Percentiles rank a stretch among this genome's conserved stretches.
Conservation (phyloP, 75 land plant species). For the Pinus taeda region DNA sequence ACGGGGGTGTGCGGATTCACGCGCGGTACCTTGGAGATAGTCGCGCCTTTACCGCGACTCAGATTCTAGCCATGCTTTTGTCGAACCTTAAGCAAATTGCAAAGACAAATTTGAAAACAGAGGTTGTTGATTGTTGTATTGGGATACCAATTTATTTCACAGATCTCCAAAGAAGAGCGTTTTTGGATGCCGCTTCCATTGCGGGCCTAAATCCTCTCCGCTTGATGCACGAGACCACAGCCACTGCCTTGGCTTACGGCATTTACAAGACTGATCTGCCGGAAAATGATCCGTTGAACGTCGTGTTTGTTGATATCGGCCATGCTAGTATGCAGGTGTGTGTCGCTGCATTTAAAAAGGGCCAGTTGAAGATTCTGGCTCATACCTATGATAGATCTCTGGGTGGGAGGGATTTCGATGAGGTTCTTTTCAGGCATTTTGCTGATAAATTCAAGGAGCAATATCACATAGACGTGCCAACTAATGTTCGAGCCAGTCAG, state of each 20-base stretch:
- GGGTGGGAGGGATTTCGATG: constrained; percentile 64
- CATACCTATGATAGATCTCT: constrained; percentile 45
- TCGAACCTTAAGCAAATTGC: constrained; percentile 46
- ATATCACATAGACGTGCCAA: constrained; percentile 47
- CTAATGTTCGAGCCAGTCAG: constrained; percentile 38
- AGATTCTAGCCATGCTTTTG: constrained; percentile 47
- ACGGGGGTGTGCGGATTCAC: constrained; percentile 35
- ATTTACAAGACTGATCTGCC: constrained; percentile 70
- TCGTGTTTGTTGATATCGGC: constrained; percentile 56
- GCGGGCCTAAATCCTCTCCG: constrained; percentile 44
- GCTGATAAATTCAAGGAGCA: constrained; percentile 39
- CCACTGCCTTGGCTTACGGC: constrained; percentile 57
- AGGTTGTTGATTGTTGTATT: constrained; percentile 55
- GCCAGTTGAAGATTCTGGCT: constrained; percentile 41
- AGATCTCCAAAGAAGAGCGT: constrained; percentile 50
- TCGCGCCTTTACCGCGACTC: constrained; percentile 37
- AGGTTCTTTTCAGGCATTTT: constrained; percentile 47
- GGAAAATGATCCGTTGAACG: constrained; percentile 50
- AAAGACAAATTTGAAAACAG: constrained; percentile 42
- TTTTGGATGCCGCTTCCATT: constrained; percentile 49
- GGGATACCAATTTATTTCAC: constrained; percentile 55
- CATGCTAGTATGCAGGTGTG: constrained; percentile 68
- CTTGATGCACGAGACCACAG: constrained; percentile 54
- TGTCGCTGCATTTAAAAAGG: constrained; percentile 54
- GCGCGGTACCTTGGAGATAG: constrained; percentile 37